Base-by-base conservation (phyloP, 495 filamentous ascomycete species). In the Aspergillus conjunctus region DNA sequence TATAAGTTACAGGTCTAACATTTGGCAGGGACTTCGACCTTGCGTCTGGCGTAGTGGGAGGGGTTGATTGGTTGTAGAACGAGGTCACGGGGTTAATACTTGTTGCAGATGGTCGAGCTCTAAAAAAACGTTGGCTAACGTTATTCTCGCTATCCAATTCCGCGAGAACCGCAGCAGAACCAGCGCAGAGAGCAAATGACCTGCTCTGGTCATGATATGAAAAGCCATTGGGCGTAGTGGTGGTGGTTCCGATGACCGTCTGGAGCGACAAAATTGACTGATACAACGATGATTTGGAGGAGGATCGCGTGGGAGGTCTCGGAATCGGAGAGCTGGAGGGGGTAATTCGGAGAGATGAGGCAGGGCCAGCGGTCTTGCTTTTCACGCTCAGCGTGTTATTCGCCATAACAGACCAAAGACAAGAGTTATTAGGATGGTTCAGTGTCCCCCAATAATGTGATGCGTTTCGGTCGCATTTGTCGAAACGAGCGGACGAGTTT, bases 91-190 rank as follows among this genome's bases (percentile, higher is more conserved):
- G 75, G 54, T 85, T 88, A 54, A 90, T 72, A 48, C 91, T 87
- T 39, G 86, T 77, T 12, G 88, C 88, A 21, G 88, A 89, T 10
- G 94, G 94, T 49, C 90, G 83, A 32, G 93, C 95, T 71, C 92
- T 82, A 76, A 91, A 97, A 72, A 97, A 95, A 51, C 91, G 87
- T 71, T 98, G 95, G 46, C 80, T 85, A 60, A 91, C 81, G 34
- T 85, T 83, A 31, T 82, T 75, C 30, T 90, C 80, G 41, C 89
- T 87, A 56, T 92, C 87, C 26, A 97, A 76, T 59, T 89, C 85
- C 9, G 91, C 89, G n/a, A 98, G 83, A 0, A 98, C 91, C 17
- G 90, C 94, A n/a, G 91, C 90, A 14, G 92, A 93, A 43, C 94
- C 95, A 10, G 94, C 94, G 61, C 91, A 92, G 71, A 93, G 91